Evolutionary conservation across 2,329 filamentous ascomycete genomes (phyloP), one percentile per base, ranked within the genome.

Genomic region (Cordyceps fumosorosea): DNA sequence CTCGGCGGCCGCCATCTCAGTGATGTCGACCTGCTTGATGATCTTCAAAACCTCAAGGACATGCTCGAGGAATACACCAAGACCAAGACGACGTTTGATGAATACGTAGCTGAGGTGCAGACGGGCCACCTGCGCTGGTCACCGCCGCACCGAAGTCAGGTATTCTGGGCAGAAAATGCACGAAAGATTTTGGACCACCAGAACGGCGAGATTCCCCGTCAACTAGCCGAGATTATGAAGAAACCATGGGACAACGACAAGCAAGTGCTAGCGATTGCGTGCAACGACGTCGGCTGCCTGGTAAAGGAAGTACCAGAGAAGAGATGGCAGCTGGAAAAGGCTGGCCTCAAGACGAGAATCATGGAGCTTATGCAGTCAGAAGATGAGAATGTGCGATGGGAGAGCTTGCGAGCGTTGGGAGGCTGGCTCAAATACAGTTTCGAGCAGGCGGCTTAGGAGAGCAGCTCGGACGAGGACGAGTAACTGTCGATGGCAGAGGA

Each of bases 301-400:
- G 92, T 97, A 55, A 93, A 90, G 75, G 90, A 96, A 75, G 89
- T 93, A 60, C 92, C 93, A 0, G 92, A 96, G 78, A 90, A 88
- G 78, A 81, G 93, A 70, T 79, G 82, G 63, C 84, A 89, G 73
- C 81, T 96, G 68, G 93, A 97, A 78, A 92, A 88, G 77, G 75
- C 92, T 50, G 91, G 91, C 0, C 76, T 97, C 65, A 97, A 97
- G 83, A 85, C 84, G 20, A 83, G 91, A 67, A 88, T 96, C 64
- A 96, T 97, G 92, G 90, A 92, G 77, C 80, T 97, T 70, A 97
- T 97, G 93, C 87, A 86, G 69, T 91, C 96, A 71, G 82, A 86
- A 63, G 91, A 96, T 70, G 92, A 96, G 78, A 88, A 86, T 64
- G 91, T 97, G 53, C 83, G 93, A 71, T 97, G 92, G 91, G 93